Conservation (phyloP, 306 rosid genomes). For the Medicago arabica region DNA sequence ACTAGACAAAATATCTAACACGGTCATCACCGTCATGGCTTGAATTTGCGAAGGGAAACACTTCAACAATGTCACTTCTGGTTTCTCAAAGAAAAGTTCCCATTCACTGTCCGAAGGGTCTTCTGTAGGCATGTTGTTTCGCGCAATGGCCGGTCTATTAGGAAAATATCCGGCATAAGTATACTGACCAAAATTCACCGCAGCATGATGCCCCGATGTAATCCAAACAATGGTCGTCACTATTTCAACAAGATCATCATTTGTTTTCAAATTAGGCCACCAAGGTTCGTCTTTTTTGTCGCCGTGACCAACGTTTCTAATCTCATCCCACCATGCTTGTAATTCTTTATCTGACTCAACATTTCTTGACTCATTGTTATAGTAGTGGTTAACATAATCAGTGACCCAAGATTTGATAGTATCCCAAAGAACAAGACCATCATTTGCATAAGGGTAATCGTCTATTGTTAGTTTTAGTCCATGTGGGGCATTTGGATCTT, state of each 20-base stretch:
- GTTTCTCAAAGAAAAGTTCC: slow-evolving; percentile 44
- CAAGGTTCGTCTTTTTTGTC: slow-evolving; percentile 65
- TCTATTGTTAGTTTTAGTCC: slow-evolving; percentile 50
- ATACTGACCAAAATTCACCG: slow-evolving; percentile 74
- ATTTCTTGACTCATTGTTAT: background rate
- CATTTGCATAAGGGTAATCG: slow-evolving; percentile 63
- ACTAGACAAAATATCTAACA: slow-evolving; percentile 52
- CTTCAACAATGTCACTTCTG: slow-evolving; percentile 43
- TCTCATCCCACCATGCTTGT: slow-evolving; percentile 86
- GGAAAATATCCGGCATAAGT: slow-evolving; percentile 56
- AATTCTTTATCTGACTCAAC: slow-evolving; percentile 53
- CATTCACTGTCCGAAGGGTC: slow-evolving; percentile 43
- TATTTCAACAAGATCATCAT: slow-evolving; percentile 42
- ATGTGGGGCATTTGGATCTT: slow-evolving; percentile 53
- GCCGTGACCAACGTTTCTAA: slow-evolving; percentile 47
- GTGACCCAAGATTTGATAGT: slow-evolving; percentile 50
- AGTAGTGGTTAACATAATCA: slow-evolving; percentile 49
- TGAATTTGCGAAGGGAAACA: slow-evolving; percentile 56
- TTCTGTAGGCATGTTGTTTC: slow-evolving; percentile 50
- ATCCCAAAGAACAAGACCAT: slow-evolving; percentile 60
- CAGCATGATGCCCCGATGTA: slow-evolving; percentile 62
- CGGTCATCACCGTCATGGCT: slow-evolving; percentile 48
- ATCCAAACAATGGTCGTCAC: slow-evolving; percentile 54
- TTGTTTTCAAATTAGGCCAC: slow-evolving; percentile 57
- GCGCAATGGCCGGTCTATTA: slow-evolving; percentile 48